A percentile compares a stretch with the other conserved stretches of the same genome.
Conservation (phyloP, 169 alveolate species). For the Plasmodium vinckei region DNA sequence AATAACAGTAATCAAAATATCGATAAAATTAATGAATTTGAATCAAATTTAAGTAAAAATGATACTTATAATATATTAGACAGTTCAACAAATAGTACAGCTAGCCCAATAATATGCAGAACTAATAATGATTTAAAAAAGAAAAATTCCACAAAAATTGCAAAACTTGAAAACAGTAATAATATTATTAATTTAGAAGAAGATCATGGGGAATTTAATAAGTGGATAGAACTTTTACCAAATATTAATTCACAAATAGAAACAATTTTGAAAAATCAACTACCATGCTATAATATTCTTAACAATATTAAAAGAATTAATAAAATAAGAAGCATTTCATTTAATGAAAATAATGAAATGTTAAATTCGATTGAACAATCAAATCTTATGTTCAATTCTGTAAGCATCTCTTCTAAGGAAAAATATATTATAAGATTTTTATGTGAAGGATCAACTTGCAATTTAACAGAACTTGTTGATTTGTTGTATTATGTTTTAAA, state of each 20-base stretch:
- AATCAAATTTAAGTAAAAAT: constrained; percentile 6
- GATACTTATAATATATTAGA: constrained; percentile 7
- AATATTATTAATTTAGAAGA: constrained; percentile 22
- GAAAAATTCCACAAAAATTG: constrained; percentile 33
- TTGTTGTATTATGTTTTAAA: constrained; percentile 50
- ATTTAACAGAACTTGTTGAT: constrained; percentile 39
- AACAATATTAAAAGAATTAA: constrained; percentile 57
- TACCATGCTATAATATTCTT: constrained; percentile 61
- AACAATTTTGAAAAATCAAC: constrained; percentile 31
- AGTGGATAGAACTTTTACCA: constrained; percentile 54
- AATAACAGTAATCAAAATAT: background rate
- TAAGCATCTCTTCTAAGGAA: constrained; percentile 41
- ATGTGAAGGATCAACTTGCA: constrained; percentile 54
- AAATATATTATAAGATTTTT: constrained; percentile 50
- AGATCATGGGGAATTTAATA: constrained; percentile 28
- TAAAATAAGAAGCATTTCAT: constrained; percentile 38
- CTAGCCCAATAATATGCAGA: constrained; percentile 33
- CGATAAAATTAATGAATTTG: background rate
- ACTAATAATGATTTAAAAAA: constrained; percentile 54
- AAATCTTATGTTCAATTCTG: constrained; percentile 46
- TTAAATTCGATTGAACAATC: constrained; percentile 64
- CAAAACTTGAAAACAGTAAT: constrained; percentile 37
- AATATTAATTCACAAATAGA: constrained; percentile 25
- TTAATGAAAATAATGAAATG: constrained; percentile 38
- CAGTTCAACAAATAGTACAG: constrained; percentile 55